Conservation (phyloP, 1,139 yeast species). For the Yamadazyma triangularis region DNA sequence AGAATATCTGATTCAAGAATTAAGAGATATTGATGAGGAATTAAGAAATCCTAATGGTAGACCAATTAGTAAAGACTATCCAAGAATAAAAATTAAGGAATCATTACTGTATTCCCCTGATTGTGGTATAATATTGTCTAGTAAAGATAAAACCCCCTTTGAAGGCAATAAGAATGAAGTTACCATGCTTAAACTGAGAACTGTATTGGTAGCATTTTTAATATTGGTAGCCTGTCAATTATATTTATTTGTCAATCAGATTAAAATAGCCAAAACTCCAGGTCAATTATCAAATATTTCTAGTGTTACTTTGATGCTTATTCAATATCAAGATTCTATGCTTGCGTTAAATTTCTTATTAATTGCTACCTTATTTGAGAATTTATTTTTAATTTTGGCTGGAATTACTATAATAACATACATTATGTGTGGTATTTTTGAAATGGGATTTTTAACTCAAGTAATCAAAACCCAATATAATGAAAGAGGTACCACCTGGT, state of each 20-base stretch:
- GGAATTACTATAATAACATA: slow-evolving; percentile 69
- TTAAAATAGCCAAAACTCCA: slow-evolving; percentile 70
- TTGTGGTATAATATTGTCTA: slow-evolving; percentile 59
- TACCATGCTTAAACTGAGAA: slow-evolving; percentile 36
- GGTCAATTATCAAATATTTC: slow-evolving; percentile 55
- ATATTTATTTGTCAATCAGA: slow-evolving; percentile 48
- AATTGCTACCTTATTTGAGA: slow-evolving; percentile 50
- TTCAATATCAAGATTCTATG: slow-evolving; percentile 75
- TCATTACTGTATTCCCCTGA: slow-evolving; percentile 82
- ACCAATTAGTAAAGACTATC: slow-evolving; percentile 56
- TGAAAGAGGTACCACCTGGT: slow-evolving; percentile 62
- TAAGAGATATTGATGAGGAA: slow-evolving; percentile 67
- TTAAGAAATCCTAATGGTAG: slow-evolving; percentile 66
- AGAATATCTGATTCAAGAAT: slow-evolving; percentile 45
- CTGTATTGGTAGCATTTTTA: slow-evolving; percentile 46
- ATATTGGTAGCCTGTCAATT: slow-evolving; percentile 35
- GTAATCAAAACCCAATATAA: slow-evolving; percentile 71
- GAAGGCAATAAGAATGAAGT: slow-evolving; percentile 58
- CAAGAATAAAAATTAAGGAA: slow-evolving; percentile 47
- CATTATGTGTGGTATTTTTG: slow-evolving; percentile 70
- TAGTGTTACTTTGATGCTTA: slow-evolving; percentile 41
- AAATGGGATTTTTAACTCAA: slow-evolving; percentile 66
- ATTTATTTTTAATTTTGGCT: slow-evolving; percentile 61
- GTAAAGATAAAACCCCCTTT: slow-evolving; percentile 25
- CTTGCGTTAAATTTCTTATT: slow-evolving; percentile 59